These are phyloP conservation scores for Colletotrichum siamense DNA, from an alignment of 2,329 filamentous ascomycete species.

Conservation along the genomic window DNA sequence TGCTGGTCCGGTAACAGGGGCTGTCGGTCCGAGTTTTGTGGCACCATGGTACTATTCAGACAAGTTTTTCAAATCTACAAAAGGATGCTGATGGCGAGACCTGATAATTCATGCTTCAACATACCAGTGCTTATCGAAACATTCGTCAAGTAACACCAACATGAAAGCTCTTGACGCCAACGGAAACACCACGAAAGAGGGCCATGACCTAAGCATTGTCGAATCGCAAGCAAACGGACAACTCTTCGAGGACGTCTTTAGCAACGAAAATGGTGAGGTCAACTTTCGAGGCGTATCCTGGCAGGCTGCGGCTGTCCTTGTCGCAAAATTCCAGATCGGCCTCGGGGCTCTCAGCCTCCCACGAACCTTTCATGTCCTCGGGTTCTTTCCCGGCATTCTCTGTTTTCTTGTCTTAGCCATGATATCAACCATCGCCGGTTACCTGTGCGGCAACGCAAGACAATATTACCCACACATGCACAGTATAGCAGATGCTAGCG, in stretches of 20 bases:
- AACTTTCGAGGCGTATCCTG: not conserved
- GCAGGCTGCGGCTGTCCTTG: not conserved
- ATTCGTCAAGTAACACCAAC: not conserved
- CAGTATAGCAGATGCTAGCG: not conserved
- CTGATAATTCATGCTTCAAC: not conserved
- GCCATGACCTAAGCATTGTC: not conserved
- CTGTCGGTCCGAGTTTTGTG: not conserved
- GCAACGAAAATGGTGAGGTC: not conserved
- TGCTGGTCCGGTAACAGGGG: not conserved
- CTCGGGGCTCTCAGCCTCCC: not conserved
- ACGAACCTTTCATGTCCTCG: not conserved
- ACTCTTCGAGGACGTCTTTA: not conserved
- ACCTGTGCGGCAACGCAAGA: not conserved
- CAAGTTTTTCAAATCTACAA: not conserved
- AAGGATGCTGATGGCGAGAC: not conserved
- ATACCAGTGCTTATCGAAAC: not conserved
- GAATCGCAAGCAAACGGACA: not conserved
- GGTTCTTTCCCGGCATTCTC: not conserved
- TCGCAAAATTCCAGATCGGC: not conserved
- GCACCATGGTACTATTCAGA: not conserved
- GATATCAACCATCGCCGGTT: not conserved
- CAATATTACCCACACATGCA: not conserved
- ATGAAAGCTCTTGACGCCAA: not conserved
- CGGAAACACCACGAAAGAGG: not conserved
- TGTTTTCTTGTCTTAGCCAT: not conserved